phyloP scores from a whole-genome alignment of 495 filamentous ascomycete genomes.

The Tuber borchii region DNA sequence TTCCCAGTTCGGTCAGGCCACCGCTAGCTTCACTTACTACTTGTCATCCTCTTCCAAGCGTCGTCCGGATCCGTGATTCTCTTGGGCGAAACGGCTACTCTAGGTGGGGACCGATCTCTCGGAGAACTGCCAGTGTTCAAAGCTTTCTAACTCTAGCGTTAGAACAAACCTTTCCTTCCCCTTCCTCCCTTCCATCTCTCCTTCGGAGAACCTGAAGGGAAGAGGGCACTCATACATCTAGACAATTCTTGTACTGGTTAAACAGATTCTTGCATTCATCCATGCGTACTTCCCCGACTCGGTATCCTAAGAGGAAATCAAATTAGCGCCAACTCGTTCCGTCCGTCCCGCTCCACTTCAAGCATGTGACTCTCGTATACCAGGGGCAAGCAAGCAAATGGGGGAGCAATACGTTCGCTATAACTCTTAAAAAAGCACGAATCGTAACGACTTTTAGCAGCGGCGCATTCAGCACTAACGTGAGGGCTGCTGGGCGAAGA shows the following conservation, averaged over 20 bases:
- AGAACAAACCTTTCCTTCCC: not conserved
- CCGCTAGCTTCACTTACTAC: not conserved
- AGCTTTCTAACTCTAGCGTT: not conserved
- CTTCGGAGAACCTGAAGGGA: not conserved
- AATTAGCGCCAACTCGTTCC: conserved; percentile 7
- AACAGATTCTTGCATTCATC: conserved; percentile 29
- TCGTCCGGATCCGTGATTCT: not conserved
- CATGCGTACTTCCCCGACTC: conserved; percentile 24
- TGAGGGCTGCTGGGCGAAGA: conserved; percentile 9
- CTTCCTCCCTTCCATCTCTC: not conserved
- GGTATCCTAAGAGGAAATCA: conserved; percentile 18
- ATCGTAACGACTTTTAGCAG: conserved; percentile 26
- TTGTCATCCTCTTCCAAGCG: conserved; percentile 1
- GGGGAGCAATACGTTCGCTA: conserved; percentile 23
- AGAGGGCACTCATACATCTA: conserved; percentile 12
- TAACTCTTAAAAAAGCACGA: conserved; percentile 37
- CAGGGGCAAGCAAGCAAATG: not conserved
- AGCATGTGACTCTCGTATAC: not conserved
- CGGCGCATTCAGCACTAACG: conserved; percentile 6
- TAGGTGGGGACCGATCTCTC: not conserved
- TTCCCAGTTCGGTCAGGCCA: not conserved
- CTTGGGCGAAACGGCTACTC: not conserved
- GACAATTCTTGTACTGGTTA: conserved; percentile 29
- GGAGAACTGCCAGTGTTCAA: not conserved
- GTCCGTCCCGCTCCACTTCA: not conserved